Evolutionary conservation across 2,329 filamentous ascomycete species (phyloP).

Genomic region (Colletotrichum tropicale): DNA sequence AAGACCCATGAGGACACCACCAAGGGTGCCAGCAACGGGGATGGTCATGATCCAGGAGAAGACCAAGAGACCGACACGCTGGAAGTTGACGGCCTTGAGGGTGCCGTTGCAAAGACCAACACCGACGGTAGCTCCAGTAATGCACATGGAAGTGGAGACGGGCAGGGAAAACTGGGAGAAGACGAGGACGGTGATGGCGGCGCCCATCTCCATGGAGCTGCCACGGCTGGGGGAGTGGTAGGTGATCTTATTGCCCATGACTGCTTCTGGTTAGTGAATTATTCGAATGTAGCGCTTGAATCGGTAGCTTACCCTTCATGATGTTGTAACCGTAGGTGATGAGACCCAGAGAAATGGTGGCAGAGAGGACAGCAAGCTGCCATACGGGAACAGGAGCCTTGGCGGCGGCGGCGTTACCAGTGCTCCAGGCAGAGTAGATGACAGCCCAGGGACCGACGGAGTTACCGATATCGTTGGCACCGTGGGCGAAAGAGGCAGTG

Average conservation of each 20-base stretch:
- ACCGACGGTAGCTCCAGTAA: slow-evolving; percentile 79
- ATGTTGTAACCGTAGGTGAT: slow-evolving; percentile 84
- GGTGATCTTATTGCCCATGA: slow-evolving; percentile 83
- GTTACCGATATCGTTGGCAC: slow-evolving; percentile 79
- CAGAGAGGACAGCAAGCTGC: slow-evolving; percentile 74
- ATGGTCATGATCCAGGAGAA: slow-evolving; percentile 67
- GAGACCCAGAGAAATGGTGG: slow-evolving; percentile 69
- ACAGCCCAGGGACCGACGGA: slow-evolving; percentile 72
- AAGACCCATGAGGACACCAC: slow-evolving; percentile 44
- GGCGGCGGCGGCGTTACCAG: slow-evolving; percentile 61
- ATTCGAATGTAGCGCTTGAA: neutral
- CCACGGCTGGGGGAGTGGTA: slow-evolving; percentile 64
- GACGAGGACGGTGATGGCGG: slow-evolving; percentile 76
- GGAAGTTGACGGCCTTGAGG: slow-evolving; percentile 75
- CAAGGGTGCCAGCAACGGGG: slow-evolving; percentile 45
- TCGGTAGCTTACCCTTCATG: slow-evolving; percentile 68
- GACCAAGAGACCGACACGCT: slow-evolving; percentile 71
- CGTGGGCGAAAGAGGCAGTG: slow-evolving; percentile 77
- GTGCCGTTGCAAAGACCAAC: slow-evolving; percentile 80
- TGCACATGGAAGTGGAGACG: slow-evolving; percentile 80
- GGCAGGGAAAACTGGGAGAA: slow-evolving; percentile 79
- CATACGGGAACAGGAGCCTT: slow-evolving; percentile 74
- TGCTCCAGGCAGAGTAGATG: slow-evolving; percentile 71
- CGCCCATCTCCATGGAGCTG: slow-evolving; percentile 81
- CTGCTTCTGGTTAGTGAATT: slow-evolving; percentile 39